These are phyloP conservation scores for Rhynchosporium agropyri DNA, from an alignment of 2,329 filamentous ascomycete species.

Conservation along the genomic window DNA sequence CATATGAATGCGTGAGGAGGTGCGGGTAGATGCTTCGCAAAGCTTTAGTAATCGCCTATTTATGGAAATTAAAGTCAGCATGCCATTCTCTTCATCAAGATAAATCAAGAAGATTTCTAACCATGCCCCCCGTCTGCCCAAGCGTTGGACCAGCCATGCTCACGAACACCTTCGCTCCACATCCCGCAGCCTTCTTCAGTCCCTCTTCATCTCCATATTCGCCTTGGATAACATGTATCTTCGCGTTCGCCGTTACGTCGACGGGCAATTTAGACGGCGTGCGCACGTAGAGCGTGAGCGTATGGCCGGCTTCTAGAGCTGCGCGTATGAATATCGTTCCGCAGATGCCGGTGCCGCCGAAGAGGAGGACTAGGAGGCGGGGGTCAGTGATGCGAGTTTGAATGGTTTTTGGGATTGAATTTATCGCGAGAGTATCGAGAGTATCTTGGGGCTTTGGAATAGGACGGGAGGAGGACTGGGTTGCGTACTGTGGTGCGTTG, in stretches of 20 bases:
- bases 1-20: slow-evolving; percentile 28
- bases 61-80: slow-evolving; percentile 6
- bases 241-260: slow-evolving; percentile 32
- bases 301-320: slow-evolving; percentile 34
- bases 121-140: slow-evolving; percentile 30
- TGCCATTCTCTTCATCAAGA: not conserved
- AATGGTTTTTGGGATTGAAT: no score
- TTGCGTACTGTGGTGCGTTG: slow-evolving; percentile 26
- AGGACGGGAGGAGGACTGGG: no score
- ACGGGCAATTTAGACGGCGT: slow-evolving; percentile 35
- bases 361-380: slow-evolving; percentile 34
- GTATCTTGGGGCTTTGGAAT: no score
- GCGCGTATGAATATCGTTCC: slow-evolving; percentile 34
- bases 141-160: slow-evolving; percentile 36
- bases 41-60: slow-evolving; percentile 33
- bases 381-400: slow-evolving; percentile 11
- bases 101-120: slow-evolving; percentile 11
- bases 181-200: slow-evolving; percentile 32
- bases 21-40: slow-evolving; percentile 33
- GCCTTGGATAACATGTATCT: slow-evolving; percentile 32
- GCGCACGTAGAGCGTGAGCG: slow-evolving; percentile 34
- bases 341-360: slow-evolving; percentile 34
- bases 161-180: slow-evolving; percentile 33
- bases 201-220: slow-evolving; percentile 30
- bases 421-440: no score